Conservation (phyloP, 202 grass and related monocot genomes). For the Cymbopogon flexuosus region DNA sequence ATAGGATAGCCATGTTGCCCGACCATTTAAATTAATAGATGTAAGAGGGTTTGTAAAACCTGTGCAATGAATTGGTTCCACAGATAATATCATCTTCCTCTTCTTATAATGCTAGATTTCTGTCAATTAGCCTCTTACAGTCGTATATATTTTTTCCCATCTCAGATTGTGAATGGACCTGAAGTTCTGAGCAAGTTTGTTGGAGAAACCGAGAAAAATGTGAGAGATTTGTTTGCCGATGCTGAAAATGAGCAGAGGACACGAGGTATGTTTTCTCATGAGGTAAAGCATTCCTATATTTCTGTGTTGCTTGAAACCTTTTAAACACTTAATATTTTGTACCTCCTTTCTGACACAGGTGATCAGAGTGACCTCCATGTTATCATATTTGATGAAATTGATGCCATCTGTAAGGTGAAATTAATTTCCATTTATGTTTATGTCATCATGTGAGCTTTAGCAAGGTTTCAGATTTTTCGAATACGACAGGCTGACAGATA, state of each 20-base stretch:
- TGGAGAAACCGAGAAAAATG: slow-evolving; percentile 99
- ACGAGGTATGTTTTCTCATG: slow-evolving; percentile 45
- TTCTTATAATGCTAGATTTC: not conserved
- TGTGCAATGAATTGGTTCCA: not conserved
- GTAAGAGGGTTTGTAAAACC: not conserved
- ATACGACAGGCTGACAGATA: slow-evolving; percentile 11
- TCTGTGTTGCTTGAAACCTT: slow-evolving; percentile 21
- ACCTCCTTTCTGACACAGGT: slow-evolving; percentile 40
- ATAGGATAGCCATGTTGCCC: not conserved
- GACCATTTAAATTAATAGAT: not conserved
- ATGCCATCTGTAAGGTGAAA: slow-evolving; percentile 93
- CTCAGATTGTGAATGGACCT: slow-evolving; percentile 78
- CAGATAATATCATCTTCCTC: not conserved
- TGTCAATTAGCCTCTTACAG: slow-evolving; percentile 47
- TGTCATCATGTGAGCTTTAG: not conserved
- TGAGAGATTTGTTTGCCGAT: slow-evolving; percentile 98
- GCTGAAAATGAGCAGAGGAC: slow-evolving; percentile 89
- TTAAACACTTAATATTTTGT: not conserved
- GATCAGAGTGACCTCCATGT: slow-evolving; percentile 97
- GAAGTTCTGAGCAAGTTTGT: slow-evolving; percentile 99
- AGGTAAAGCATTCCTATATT: slow-evolving; percentile 17
- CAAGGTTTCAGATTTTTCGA: slow-evolving; percentile 2
- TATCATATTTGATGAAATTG: slow-evolving; percentile 99
- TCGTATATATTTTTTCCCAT: slow-evolving; percentile 49
- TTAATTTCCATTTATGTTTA: not conserved